Evolutionary conservation across 1,284 basidiomycete genomes (phyloP).

Genomic region (Apiotrichum brassicae): DNA sequence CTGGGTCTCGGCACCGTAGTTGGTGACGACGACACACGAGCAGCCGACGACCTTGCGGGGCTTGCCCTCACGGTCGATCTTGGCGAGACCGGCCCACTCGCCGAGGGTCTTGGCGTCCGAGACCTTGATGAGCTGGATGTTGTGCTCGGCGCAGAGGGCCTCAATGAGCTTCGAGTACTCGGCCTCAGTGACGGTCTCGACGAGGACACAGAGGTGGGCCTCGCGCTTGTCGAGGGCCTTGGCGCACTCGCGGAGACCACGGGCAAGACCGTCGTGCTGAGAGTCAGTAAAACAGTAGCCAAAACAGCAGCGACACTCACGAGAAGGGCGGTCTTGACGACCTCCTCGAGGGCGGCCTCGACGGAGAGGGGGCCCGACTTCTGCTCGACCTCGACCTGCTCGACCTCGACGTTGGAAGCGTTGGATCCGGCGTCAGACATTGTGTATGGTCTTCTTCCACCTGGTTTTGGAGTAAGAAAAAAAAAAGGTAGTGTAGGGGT

Average conservation of each 20-base stretch:
- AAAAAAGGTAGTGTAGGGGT: slow-evolving; percentile 7
- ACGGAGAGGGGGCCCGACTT: slow-evolving; percentile 88
- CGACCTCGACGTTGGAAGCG: slow-evolving; percentile 57
- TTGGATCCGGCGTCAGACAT: slow-evolving; percentile 99
- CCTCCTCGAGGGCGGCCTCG: slow-evolving; percentile 94
- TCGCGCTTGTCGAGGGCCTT: slow-evolving; percentile 98
- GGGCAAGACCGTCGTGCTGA: slow-evolving; percentile 88
- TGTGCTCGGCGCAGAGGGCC: slow-evolving; percentile 97
- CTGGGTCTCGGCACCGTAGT: slow-evolving; percentile 93
- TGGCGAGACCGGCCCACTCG: slow-evolving; percentile 97
- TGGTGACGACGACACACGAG: slow-evolving; percentile 97
- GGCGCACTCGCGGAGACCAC: slow-evolving; percentile 94
- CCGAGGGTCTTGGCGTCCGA: slow-evolving; percentile 94
- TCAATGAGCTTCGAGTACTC: slow-evolving; percentile 99
- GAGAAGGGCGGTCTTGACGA: slow-evolving; percentile 65
- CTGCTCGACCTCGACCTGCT: slow-evolving; percentile 69
- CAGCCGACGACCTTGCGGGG: slow-evolving; percentile 93
- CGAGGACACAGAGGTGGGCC: slow-evolving; percentile 97
- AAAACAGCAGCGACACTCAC: neutral
- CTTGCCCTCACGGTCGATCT: slow-evolving; percentile 98
- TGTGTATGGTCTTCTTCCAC: slow-evolving; percentile 51
- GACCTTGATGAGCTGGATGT: slow-evolving; percentile 99
- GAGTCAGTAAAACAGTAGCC: neutral
- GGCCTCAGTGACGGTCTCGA: slow-evolving; percentile 97
- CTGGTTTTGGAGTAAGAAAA: slow-evolving; percentile 16